Base-by-base conservation (phyloP, 306 rosid species). In the Lathyrus tuberosus region DNA sequence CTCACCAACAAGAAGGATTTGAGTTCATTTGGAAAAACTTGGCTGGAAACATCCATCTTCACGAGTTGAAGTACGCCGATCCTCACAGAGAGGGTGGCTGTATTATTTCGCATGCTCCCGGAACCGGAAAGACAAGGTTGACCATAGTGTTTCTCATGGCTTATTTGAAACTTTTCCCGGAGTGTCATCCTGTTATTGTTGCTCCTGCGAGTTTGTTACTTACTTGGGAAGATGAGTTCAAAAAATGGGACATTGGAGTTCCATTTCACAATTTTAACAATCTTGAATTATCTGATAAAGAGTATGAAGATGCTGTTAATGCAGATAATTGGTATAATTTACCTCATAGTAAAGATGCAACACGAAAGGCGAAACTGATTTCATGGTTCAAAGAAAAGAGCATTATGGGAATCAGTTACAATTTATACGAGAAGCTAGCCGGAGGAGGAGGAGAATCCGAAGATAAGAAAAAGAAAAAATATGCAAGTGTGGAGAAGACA, bases 21-120 rank as follows among this genome's bases (percentile, higher is more conserved):
- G 81, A 81, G 76, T 81, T 81, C 43, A 56, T 81, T 16, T 81
- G 84, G 84, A 61, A 17, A 20, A 81, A 67, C 41, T 15, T 81
- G 72, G 76, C 64, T 33, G 79, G 84, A 61, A 76, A 33, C 63
- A 76, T 33, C n/a, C 56, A 76, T 40, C 72, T 71, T 18, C 12
- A 6, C 0, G 12, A n/a, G 38, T 62, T 76, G 69, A 72, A 76
- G 72, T 71, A 7, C 16, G 41, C 35, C 62, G 62, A 80, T 12
- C 71, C 64, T 3, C 1, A 11, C 2, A 48, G 69, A 1, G 67
- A 40, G 0, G 81, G 84, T 10, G 84, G 84, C 0, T 81, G 84
- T 37, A 81, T 81, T 26, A 72, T 81, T 37, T 76, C 78, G 9
- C 84, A 81, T 71, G 81, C 81, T 22, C 84, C 84, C 3, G 84